These are phyloP conservation scores for Fagopyrum homotropicum DNA, from an alignment of 148 eudicot genomes.

Conservation along the genomic window DNA sequence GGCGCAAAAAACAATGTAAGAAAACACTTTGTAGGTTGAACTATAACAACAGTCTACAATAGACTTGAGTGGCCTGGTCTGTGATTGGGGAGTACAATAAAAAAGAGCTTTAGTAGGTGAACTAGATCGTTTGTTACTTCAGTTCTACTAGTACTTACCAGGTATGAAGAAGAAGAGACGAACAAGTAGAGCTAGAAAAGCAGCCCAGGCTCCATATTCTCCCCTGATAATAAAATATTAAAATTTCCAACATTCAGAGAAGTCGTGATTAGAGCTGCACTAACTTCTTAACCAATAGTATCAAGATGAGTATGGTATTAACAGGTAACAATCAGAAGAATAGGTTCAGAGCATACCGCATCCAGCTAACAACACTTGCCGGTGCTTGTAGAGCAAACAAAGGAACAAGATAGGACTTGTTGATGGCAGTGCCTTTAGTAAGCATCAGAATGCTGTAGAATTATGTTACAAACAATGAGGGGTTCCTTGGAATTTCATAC, in stretches of 20 bases:
- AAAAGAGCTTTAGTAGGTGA: not conserved
- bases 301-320: not conserved
- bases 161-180: conserved; percentile 86
- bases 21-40: not conserved
- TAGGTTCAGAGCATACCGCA: conserved; percentile 43
- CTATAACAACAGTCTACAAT: not conserved
- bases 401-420: conserved; percentile 79
- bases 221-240: conserved; percentile 39
- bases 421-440: conserved; percentile 67
- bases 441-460: conserved; percentile 67
- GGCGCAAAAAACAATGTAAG: too few species aligned
- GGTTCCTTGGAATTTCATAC: not conserved
- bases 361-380: conserved; percentile 66
- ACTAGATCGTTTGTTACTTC: not conserved
- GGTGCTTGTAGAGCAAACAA: conserved; percentile 90
- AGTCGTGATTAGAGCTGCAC: conserved; percentile 11
- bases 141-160: conserved; percentile 30
- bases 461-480: not conserved
- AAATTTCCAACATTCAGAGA: not conserved
- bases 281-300: not conserved
- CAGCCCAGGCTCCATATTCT: conserved; percentile 88
- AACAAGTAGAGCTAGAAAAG: conserved; percentile 69
- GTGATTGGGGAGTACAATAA: not conserved
- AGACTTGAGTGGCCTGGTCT: not conserved
- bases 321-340: not conserved